A percentile compares a stretch with the other conserved stretches of the same genome.
Evolutionary conservation across 495 filamentous ascomycete genomes (phyloP).

Genomic region (Penicillium canariense): DNA sequence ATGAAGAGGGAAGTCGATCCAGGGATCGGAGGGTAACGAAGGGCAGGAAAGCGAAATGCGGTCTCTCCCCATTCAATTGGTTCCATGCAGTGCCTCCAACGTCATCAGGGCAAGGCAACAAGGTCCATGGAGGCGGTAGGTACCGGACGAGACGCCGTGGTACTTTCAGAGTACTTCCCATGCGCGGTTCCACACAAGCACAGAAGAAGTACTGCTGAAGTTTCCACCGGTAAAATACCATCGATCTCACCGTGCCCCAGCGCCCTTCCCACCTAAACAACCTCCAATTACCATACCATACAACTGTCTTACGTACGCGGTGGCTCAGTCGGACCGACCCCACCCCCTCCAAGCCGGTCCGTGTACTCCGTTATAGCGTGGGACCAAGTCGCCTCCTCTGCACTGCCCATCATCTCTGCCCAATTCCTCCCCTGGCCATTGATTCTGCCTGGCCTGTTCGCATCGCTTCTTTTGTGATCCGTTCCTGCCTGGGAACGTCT

Average conservation of each 20-base stretch:
- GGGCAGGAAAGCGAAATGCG: too few species aligned
- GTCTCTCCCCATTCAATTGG: not conserved
- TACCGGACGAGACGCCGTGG: not conserved
- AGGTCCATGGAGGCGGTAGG: not conserved
- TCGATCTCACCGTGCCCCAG: not conserved
- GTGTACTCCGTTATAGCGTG: not conserved
- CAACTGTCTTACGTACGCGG: not conserved
- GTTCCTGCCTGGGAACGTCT: not conserved
- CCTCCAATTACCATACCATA: not conserved
- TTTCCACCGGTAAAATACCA: not conserved
- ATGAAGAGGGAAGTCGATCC: constrained; percentile 24
- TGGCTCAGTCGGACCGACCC: not conserved
- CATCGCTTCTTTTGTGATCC: not conserved
- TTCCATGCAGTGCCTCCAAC: constrained; percentile 1
- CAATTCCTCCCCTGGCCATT: constrained; percentile 1
- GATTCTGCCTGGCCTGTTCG: not conserved
- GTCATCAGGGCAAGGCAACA: constrained; percentile 11
- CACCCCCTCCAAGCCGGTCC: not conserved
- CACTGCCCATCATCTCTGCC: constrained; percentile 17
- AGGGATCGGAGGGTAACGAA: not conserved
- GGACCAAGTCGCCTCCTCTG: constrained; percentile 2
- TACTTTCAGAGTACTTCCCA: not conserved
- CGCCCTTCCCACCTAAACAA: too few species aligned
- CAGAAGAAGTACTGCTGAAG: not conserved
- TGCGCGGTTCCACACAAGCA: too few species aligned